Conservation (phyloP, 768 basidiomycete genomes). For the Candolleomyces aberdarensis region DNA sequence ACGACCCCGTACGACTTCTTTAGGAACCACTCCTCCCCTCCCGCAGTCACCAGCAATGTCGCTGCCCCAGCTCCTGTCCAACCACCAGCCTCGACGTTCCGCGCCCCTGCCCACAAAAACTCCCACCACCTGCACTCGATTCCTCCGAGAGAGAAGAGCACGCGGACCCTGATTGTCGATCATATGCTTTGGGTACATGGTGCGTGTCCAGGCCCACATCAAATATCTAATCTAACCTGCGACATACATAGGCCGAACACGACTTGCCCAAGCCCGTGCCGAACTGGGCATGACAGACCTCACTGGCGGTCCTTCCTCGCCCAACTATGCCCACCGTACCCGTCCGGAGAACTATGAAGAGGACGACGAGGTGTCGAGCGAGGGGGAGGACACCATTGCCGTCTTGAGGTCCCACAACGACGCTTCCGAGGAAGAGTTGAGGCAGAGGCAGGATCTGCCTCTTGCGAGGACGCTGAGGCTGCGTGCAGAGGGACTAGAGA, state of each 20-base stretch:
- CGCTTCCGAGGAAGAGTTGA: conserved; percentile 58
- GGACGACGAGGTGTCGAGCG: conserved; percentile 63
- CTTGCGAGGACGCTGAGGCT: conserved; percentile 65
- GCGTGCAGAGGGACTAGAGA: conserved; percentile 79
- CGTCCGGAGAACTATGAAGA: conserved; percentile 78
- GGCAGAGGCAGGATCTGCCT: conserved; percentile 54
- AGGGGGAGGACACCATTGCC: conserved; percentile 55
- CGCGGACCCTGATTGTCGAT: conserved; percentile 82
- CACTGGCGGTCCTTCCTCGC: conserved; percentile 62
- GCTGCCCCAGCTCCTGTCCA: conserved; percentile 14
- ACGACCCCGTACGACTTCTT: background rate
- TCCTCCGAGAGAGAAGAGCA: conserved; percentile 86
- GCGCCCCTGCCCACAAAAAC: conserved; percentile 80
- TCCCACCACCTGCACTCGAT: conserved; percentile 87
- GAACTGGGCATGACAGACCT: conserved; percentile 86
- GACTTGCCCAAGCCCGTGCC: conserved; percentile 80
- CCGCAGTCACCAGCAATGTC: background rate
- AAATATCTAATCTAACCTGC: background rate
- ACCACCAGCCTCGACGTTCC: conserved; percentile 37
- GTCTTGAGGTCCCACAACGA: conserved; percentile 41
- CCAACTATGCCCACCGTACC: conserved; percentile 59
- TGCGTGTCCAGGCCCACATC: conserved; percentile 14
- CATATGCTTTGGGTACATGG: conserved; percentile 85
- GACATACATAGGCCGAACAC: conserved; percentile 17
- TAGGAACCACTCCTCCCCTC: background rate